A percentile compares a stretch with the other conserved stretches of the same genome.
These are phyloP conservation scores for Paracoccidioides lutzii DNA, from an alignment of 2,329 filamentous ascomycete genomes.

Conservation along the genomic window DNA sequence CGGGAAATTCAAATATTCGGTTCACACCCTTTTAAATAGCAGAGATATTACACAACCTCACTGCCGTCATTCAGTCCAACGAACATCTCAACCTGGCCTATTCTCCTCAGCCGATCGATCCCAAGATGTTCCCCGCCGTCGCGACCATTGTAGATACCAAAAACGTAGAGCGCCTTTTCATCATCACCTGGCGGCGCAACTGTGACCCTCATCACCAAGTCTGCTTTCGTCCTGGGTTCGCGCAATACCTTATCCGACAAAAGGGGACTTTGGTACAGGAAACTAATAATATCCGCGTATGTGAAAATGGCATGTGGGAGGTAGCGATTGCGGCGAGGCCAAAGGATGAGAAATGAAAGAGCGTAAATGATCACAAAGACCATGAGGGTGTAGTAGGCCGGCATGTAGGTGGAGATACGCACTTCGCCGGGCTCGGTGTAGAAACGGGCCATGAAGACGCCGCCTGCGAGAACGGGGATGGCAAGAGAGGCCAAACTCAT, in stretches of 20 bases:
- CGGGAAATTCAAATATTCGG: not conserved
- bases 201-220: constrained; percentile 58
- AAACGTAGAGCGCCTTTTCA: constrained; percentile 37
- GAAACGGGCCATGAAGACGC: constrained; percentile 50
- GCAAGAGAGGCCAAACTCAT: constrained; percentile 40
- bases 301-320: constrained; percentile 62
- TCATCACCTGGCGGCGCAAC: constrained; percentile 32
- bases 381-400: constrained; percentile 61
- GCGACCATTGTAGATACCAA: constrained; percentile 44
- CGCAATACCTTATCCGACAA: constrained; percentile 61
- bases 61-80: constrained; percentile 12
- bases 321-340: constrained; percentile 48
- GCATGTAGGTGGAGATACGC: constrained; percentile 57
- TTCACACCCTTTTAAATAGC: not conserved
- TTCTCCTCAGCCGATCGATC: constrained; percentile 42
- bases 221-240: constrained; percentile 50
- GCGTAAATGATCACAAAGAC: constrained; percentile 59
- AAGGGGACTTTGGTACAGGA: constrained; percentile 60
- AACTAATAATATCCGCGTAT: constrained; percentile 64
- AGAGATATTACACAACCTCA: not conserved
- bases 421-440: constrained; percentile 35
- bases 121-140: constrained; percentile 49
- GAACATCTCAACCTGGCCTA: constrained; percentile 32
- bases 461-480: constrained; percentile 47
- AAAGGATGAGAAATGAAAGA: constrained; percentile 47